Conservation (phyloP, 2,329 filamentous ascomycete species). For the Chalaropsis ovoidea region DNA sequence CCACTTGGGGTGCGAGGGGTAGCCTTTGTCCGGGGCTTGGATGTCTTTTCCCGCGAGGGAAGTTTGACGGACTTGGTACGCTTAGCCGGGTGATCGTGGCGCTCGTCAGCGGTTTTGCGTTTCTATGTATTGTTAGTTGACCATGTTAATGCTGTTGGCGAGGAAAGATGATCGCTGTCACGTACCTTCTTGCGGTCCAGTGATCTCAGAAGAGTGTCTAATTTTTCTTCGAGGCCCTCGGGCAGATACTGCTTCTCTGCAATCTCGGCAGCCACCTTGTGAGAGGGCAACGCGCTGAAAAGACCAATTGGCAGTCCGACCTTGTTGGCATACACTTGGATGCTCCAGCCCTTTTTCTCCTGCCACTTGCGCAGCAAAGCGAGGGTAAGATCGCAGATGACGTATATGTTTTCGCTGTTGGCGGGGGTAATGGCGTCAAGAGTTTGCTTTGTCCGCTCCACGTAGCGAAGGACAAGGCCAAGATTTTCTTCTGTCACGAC, state of each 20-base stretch:
- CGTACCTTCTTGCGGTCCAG: slow-evolving; percentile 64
- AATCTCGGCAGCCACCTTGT: slow-evolving; percentile 71
- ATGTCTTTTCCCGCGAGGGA: slow-evolving; percentile 27
- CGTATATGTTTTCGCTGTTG: slow-evolving; percentile 66
- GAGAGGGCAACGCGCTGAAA: slow-evolving; percentile 64
- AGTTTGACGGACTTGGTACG: slow-evolving; percentile 29
- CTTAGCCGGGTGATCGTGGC: slow-evolving; percentile 37
- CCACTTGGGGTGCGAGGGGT: neutral
- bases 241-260: slow-evolving; percentile 77
- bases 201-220: slow-evolving; percentile 57
- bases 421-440: slow-evolving; percentile 62
- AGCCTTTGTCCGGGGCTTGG: slow-evolving; percentile 31
- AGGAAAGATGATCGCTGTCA: neutral
- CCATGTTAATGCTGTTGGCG: neutral
- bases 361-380: slow-evolving; percentile 75
- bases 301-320: slow-evolving; percentile 69
- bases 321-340: slow-evolving; percentile 74
- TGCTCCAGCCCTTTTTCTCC: slow-evolving; percentile 72
- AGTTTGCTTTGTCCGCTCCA: slow-evolving; percentile 85
- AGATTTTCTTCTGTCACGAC: slow-evolving; percentile 81
- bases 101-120: slow-evolving; percentile 46
- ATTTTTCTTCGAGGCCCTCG: slow-evolving; percentile 60
- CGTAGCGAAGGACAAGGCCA: slow-evolving; percentile 79
- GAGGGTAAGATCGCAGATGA: slow-evolving; percentile 78
- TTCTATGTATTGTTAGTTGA: slow-evolving; percentile 37